Base-by-base conservation (phyloP, 805 yeast species). In the Metschnikowia kunwiensis region DNA sequence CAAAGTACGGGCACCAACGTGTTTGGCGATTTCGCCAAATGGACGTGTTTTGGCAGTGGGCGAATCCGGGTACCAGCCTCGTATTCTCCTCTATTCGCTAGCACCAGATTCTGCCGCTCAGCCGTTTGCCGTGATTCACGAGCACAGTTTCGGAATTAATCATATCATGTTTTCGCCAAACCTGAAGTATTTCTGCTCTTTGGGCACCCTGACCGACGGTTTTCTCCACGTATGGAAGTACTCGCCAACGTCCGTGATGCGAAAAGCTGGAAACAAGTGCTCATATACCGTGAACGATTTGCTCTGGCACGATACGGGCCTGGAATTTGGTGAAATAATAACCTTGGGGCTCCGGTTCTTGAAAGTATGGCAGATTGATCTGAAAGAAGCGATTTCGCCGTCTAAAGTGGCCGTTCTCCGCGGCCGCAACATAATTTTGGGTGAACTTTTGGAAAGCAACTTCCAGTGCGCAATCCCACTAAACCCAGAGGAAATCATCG, bases 201-300 rank as follows among this genome's bases (percentile, higher is more conserved):
- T 82, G 31, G 91, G 91, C 0, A 60, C 75, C n/a, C 62, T 78
- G 3, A 80, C 78, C 46, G 93, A 83, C 53, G 87, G 89, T 1
- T 80, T 69, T 39, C 50, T 83, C 9, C 74, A 77, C 46, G 57
- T 84, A 7, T 83, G 91, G 89, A 65, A 56, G 30, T 50, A 73
- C 10, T 42, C 45, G 4, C 26, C 49, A 4, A 25, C 36, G 0
- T 21, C 50, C 1, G 46, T 55, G 3, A 51, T 65, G 5, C 50
- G 51, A 4, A 53, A 58, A 14, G 75, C 79, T 0, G 72, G 78
- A 24, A 82, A 82, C 57, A 69, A 76, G 48, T 82, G 88, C 52
- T 75, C 83, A 1, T 72, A 84, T 0, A 64, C 69, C 8, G 69
- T 83, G 5, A 68, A 74, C 44, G 77, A 73, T 25, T 50, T 82